These are phyloP conservation scores for Boechera stricta DNA, from an alignment of 345 rosid species.

Conservation along the genomic window DNA sequence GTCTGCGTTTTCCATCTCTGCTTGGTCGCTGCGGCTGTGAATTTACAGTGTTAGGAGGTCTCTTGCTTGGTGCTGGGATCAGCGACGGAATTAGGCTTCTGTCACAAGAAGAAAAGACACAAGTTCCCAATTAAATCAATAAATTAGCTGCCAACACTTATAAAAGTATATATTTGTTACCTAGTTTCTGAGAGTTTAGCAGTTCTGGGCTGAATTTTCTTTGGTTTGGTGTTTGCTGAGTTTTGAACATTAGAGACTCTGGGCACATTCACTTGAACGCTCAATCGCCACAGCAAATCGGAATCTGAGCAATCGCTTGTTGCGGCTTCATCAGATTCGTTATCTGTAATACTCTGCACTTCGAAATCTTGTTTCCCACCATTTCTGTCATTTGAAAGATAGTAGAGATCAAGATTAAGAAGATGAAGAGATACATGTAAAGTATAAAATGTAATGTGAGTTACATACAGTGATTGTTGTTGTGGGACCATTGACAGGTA, in stretches of 20 bases:
- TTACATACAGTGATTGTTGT: constrained; percentile 40
- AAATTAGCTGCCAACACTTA: not conserved
- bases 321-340: constrained; percentile 69
- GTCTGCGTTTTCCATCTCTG: constrained; percentile 60
- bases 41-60: constrained; percentile 49
- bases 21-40: constrained; percentile 47
- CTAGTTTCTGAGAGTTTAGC: constrained; percentile 53
- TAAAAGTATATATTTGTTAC: constrained; percentile 40
- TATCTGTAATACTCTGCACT: constrained; percentile 54
- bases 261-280: constrained; percentile 61
- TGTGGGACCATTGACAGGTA: constrained; percentile 24
- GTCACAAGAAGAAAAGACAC: constrained; percentile 21
- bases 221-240: constrained; percentile 51
- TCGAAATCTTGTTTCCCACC: constrained; percentile 59
- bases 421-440: constrained; percentile 8
- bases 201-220: constrained; percentile 58
- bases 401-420: constrained; percentile 2
- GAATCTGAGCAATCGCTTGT: constrained; percentile 82
- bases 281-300: constrained; percentile 64
- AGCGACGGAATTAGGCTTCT: constrained; percentile 79
- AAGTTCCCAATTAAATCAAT: not conserved
- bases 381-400: constrained; percentile 43
- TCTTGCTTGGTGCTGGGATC: constrained; percentile 72
- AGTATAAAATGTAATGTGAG: constrained; percentile 30
- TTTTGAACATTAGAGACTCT: constrained; percentile 52